These are phyloP conservation scores for Chrysanthemum seticuspe DNA, from an alignment of 129 eudicot species.

Conservation along the genomic window DNA sequence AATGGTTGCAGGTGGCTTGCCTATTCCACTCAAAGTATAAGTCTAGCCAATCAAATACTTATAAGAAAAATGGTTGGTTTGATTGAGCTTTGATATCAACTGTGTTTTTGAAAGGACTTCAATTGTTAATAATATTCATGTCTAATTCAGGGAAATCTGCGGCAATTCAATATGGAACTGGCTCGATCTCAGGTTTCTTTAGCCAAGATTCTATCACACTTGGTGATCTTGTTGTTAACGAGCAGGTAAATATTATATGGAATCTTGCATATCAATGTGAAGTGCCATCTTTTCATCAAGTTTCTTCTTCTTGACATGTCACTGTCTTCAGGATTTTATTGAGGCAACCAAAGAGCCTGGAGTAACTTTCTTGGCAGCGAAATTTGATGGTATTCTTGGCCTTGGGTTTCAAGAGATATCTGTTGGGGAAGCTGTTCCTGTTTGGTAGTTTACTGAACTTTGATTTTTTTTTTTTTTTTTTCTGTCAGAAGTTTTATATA, in stretches of 20 bases:
- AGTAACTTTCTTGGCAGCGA: slow-evolving; percentile 39
- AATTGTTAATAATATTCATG: not conserved
- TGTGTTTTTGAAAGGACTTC: not conserved
- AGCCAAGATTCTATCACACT: slow-evolving; percentile 54
- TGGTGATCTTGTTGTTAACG: slow-evolving; percentile 51
- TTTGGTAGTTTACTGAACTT: slow-evolving; percentile 39
- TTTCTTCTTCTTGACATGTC: slow-evolving; percentile 2
- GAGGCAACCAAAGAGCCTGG: slow-evolving; percentile 58
- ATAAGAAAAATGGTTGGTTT: slow-evolving; percentile 39
- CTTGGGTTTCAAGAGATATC: slow-evolving; percentile 56
- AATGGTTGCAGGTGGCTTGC: slow-evolving; percentile 50
- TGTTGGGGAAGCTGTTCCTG: slow-evolving; percentile 45
- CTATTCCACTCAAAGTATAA: slow-evolving; percentile 47
- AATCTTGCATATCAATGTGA: not conserved
- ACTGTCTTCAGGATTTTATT: slow-evolving; percentile 42
- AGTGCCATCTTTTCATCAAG: not conserved
- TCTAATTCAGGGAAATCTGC: slow-evolving; percentile 42
- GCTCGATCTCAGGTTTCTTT: slow-evolving; percentile 52
- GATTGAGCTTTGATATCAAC: not conserved
- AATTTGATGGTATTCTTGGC: slow-evolving; percentile 66
- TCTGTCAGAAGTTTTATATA: not conserved
- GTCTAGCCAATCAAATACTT: slow-evolving; percentile 57
- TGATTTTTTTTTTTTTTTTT: not conserved
- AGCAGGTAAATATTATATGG: slow-evolving; percentile 40
- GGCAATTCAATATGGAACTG: slow-evolving; percentile 53